phyloP scores from a whole-genome alignment of 805 yeast species.

The Barnettozyma vustinii region DNA sequence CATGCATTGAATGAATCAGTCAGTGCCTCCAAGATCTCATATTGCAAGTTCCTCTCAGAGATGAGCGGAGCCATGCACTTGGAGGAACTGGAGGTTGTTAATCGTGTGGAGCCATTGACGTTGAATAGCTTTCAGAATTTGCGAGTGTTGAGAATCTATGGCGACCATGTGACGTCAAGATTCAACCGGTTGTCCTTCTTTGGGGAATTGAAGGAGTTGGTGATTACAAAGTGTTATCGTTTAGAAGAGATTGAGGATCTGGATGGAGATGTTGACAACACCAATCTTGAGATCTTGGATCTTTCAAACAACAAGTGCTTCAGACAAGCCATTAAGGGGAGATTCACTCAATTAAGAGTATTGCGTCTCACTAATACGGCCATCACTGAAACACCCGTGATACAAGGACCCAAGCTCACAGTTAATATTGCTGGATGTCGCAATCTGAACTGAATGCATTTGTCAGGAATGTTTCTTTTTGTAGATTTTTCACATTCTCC shows the following conservation, averaged over 20 bases:
- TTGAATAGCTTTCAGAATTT: conserved; percentile 11
- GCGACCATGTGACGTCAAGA: conserved; percentile 10
- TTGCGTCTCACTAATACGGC: conserved; percentile 1
- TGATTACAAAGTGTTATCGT: conserved; percentile 12
- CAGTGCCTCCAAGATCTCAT: conserved; percentile 13
- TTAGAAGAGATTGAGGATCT: conserved; percentile 6
- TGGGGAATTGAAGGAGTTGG: conserved; percentile 8
- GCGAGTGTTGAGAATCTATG: conserved; percentile 14
- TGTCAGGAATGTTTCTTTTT: background rate
- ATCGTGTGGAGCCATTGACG: conserved; percentile 8
- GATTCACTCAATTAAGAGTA: background rate
- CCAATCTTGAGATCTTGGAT: conserved; percentile 2
- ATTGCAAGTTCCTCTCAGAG: conserved; percentile 12
- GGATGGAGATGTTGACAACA: background rate
- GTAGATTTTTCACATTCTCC: background rate
- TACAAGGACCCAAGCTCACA: background rate
- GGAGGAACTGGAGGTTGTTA: conserved; percentile 13
- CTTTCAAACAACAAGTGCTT: conserved; percentile 8
- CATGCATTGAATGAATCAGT: conserved; percentile 15
- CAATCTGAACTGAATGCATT: background rate
- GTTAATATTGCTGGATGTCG: background rate
- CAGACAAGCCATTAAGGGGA: background rate
- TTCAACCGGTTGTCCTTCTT: conserved; percentile 8
- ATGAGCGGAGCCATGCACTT: conserved; percentile 9
- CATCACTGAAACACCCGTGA: background rate